Evolutionary conservation across 495 filamentous ascomycete genomes (phyloP), one percentile per base, ranked within the genome.

Genomic region (Hypoxylon lienhwacheense): DNA sequence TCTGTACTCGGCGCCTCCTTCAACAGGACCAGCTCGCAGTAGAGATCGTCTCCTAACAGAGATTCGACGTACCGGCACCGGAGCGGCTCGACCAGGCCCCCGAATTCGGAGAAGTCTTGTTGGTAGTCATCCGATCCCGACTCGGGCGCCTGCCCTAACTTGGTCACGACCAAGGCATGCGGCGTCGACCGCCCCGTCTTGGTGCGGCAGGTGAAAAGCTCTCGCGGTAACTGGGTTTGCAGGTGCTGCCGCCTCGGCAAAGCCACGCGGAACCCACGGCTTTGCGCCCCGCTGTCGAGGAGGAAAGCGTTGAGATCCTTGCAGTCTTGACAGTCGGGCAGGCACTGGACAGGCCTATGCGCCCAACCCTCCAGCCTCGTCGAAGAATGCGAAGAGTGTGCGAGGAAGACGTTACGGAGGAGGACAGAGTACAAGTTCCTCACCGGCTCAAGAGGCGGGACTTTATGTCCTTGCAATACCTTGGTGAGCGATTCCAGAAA

Each of bases 11-110:
- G 16, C n/a, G 19, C 14, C 4, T 12, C 12, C n/a, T 43, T 22
- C 19, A 47, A 28, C 7, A 59, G 21, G 11, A 53, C 29, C 6
- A 59, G 24, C 17, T 53, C 31, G 7, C 22, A 1, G 20, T 53
- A 59, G 1, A 37, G 21, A 7, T 53, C 48, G 10, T 59, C 24
- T 15, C 48, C 48, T 19, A 58, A 19, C 14, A 59, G 11, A 14
- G 16, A 47, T 22, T 33, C 7, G 5, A 59, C 43, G 7, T 44
- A 53, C 10, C 43, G 43, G 12, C 28, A 26, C 14, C 22, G 29
- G 11, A 59, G 29, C 4, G 10, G 12, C 8, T 5, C n/a, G 28
- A 51, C 26, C 1, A 12, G 4, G 14, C 14, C 3, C 6, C 26
- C 34, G 6, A 53, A 20, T 3, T 5, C 1, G 6, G 11, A 2